Evolutionary conservation across 2,329 filamentous ascomycete species (phyloP).

Genomic region (Madurella mycetomatis): DNA sequence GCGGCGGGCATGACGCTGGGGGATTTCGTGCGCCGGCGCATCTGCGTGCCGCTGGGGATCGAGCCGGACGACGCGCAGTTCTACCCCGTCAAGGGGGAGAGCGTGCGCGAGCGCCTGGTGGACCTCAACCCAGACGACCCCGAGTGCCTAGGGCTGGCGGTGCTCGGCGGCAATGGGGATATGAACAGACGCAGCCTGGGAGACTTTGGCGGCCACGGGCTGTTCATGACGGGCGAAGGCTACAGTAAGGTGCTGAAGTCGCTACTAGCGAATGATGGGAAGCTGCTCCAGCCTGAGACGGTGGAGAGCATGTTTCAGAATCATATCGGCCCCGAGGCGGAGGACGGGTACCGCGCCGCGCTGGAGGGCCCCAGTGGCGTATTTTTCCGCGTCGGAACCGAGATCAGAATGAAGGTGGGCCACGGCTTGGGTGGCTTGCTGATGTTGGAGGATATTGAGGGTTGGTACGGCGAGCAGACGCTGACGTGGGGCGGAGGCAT

Average conservation of each 20-base stretch:
- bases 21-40: constrained; percentile 20
- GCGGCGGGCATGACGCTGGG: constrained; percentile 38
- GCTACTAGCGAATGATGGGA: constrained; percentile 13
- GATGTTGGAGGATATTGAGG: constrained; percentile 35
- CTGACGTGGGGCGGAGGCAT: constrained; percentile 44
- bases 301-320: constrained; percentile 37
- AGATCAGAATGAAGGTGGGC: constrained; percentile 31
- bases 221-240: constrained; percentile 40
- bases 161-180: constrained; percentile 40
- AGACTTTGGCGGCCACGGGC: constrained; percentile 43
- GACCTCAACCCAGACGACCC: constrained; percentile 19
- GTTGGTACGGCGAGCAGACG: constrained; percentile 38
- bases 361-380: constrained; percentile 17
- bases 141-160: constrained; percentile 28
- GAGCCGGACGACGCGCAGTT: constrained; percentile 30
- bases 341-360: constrained; percentile 24
- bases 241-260: constrained; percentile 35
- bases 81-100: constrained; percentile 17
- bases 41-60: constrained; percentile 30
- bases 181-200: constrained; percentile 33
- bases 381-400: constrained; percentile 29
- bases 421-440: constrained; percentile 38
- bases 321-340: constrained; percentile 41
- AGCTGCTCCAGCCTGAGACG: constrained; percentile 29
- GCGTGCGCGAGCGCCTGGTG: constrained; percentile 12